phyloP scores from a whole-genome alignment of 2,329 filamentous ascomycete species.

The Amylocarpus encephaloides region DNA sequence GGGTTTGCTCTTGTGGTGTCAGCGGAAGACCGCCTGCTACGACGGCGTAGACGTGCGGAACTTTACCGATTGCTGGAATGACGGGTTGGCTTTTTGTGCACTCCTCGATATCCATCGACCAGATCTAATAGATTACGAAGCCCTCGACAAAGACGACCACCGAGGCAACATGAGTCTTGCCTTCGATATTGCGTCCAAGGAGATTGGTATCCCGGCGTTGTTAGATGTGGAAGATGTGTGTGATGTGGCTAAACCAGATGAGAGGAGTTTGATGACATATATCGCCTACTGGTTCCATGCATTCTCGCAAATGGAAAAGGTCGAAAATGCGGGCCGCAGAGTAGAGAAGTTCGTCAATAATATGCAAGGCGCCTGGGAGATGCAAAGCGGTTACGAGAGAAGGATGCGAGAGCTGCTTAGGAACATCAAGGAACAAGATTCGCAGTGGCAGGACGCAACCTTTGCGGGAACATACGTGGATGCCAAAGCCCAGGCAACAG shows the following conservation, averaged over 20 bases:
- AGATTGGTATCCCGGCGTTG: constrained; percentile 93
- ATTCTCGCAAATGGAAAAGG: constrained; percentile 97
- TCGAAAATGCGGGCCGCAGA: constrained; percentile 91
- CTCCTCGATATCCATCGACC: constrained; percentile 94
- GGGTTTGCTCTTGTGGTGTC: constrained; percentile 91
- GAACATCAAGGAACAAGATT: constrained; percentile 65
- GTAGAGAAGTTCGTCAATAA: constrained; percentile 98
- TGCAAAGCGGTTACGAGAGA: constrained; percentile 94
- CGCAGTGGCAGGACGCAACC: constrained; percentile 68
- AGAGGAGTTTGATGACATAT: constrained; percentile 97
- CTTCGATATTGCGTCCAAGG: constrained; percentile 91
- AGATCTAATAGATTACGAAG: constrained; percentile 94
- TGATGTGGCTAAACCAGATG: constrained; percentile 92
- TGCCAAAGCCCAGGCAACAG: constrained; percentile 76
- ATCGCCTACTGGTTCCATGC: constrained; percentile 99
- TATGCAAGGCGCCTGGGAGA: constrained; percentile 99
- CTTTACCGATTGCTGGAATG: constrained; percentile 95
- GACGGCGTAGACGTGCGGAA: constrained; percentile 93
- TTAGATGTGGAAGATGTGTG: constrained; percentile 97
- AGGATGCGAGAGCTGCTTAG: constrained; percentile 79
- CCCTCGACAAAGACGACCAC: constrained; percentile 89
- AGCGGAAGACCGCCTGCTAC: constrained; percentile 97
- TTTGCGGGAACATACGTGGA: constrained; percentile 92
- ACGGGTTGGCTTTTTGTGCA: constrained; percentile 93
- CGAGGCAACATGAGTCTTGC: constrained; percentile 96